These are phyloP conservation scores for Rosa lucieae DNA, from an alignment of 306 rosid genomes.

Conservation along the genomic window DNA sequence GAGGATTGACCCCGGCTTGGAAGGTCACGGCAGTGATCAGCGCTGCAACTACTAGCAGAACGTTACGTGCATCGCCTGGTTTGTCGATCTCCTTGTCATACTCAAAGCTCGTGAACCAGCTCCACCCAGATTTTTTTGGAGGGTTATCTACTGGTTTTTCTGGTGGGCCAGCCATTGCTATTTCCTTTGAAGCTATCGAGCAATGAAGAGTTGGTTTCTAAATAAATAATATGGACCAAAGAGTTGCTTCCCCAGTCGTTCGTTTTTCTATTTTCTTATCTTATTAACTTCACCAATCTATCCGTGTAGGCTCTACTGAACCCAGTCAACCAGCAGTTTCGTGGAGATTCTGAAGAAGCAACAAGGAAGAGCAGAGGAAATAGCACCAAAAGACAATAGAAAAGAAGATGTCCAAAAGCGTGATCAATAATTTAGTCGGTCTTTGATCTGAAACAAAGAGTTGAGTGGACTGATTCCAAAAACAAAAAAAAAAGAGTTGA, in stretches of 20 bases:
- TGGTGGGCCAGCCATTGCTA: not conserved
- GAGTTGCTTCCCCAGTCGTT: not conserved
- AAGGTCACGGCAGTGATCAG: constrained; percentile 40
- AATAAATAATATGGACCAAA: not conserved
- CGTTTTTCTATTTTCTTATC: not conserved
- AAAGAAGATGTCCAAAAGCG: not conserved
- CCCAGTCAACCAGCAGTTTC: not conserved
- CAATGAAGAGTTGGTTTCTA: not conserved
- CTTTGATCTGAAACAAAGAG: not conserved
- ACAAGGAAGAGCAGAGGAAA: constrained; percentile 5
- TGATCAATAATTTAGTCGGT: no score
- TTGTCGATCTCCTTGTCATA: constrained; percentile 16
- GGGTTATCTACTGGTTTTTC: not conserved
- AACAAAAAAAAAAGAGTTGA: not conserved
- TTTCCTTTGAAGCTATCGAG: not conserved
- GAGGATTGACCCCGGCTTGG: constrained; percentile 44
- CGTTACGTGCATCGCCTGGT: constrained; percentile 15
- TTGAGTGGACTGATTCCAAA: not conserved
- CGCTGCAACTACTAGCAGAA: constrained; percentile 30
- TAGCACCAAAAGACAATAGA: not conserved
- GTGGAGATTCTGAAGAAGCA: not conserved
- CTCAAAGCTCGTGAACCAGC: constrained; percentile 21
- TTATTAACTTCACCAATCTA: not conserved
- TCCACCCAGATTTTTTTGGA: not conserved
- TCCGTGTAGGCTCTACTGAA: not conserved